Base-by-base conservation (phyloP, 352 stramenopile genomes). In the Phytophthora cactorum region DNA sequence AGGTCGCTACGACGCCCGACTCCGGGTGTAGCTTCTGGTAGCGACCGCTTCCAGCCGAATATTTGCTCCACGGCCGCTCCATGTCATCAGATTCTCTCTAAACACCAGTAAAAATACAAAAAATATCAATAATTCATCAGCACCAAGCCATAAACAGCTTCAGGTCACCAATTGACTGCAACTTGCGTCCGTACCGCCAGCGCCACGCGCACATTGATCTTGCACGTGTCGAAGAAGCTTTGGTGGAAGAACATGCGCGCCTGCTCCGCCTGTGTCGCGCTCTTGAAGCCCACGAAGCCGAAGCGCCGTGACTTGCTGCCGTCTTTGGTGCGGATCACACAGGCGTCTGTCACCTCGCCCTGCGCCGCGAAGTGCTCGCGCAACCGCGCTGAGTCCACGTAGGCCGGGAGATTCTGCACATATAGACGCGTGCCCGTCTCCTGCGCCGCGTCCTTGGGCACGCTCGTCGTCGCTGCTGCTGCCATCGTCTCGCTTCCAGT, bases 191-290 rank as follows among this genome's bases (percentile, higher is more conserved):
- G 54, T 75, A 91, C 82, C 65, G 81, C 70, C 39, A 92, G 64
- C 15, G 93, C 93, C 28, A 95, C 81, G 58, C 88, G 81, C 68
- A 98, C 91, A 43, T 83, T 87, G 31, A 98, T 76, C 39, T 76
- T 84, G 61, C 82, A 92, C 34, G 92, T 98, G 66, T 97, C 90
- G 12, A 98, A 78, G 78, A 98, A 98, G 46, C 91, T 88, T 56
- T 91, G 81, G 57, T 95, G 74, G 66, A 93, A 95, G 56, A 93
- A 95, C 22, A 69, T 74, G 22, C 72, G 75, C 36, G 87, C 85
- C 17, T 78, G 62, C 45, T 79, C 62, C 2, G 87, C 82, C 74
- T 95, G 87, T 44, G 75, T 52, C 5, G 72, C 72, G 27, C 76
- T 88, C 74, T 95, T 95, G 61, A 82, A 95, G 61, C 87, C 87